These are phyloP conservation scores for Aspergillus fumigatus DNA, from an alignment of 2,329 filamentous ascomycete genomes.

Conservation along the genomic window DNA sequence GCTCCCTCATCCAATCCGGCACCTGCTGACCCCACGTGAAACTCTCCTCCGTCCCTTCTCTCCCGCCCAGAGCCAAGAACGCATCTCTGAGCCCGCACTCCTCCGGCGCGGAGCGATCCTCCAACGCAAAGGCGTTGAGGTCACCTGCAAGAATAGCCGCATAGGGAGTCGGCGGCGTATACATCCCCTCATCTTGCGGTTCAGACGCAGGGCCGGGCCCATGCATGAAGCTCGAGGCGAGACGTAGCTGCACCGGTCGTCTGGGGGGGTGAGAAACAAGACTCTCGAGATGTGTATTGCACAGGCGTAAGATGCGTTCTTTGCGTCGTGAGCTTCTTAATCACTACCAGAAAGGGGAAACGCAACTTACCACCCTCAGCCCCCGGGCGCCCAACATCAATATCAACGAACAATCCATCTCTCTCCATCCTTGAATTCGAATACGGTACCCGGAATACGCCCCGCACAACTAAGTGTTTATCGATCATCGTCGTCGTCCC, in stretches of 20 bases:
- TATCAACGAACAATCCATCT: conserved; percentile 54
- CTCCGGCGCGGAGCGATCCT: conserved; percentile 46
- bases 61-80: conserved; percentile 49
- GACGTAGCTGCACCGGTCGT: conserved; percentile 46
- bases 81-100: conserved; percentile 50
- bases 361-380: too few relatives aligned
- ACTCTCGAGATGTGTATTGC: conserved; percentile 57
- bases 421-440: conserved; percentile 47
- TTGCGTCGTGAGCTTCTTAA: background rate
- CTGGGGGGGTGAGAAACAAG: conserved; percentile 46
- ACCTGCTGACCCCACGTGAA: conserved; percentile 58
- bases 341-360: too few relatives aligned
- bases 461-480: conserved; percentile 39
- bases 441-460: conserved; percentile 51
- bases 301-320: conserved; percentile 42
- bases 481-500: conserved; percentile 53
- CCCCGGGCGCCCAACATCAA: conserved; percentile 16
- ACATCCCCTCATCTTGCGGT: background rate
- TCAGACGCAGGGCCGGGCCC: conserved; percentile 5
- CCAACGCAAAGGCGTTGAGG: conserved; percentile 55
- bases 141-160: conserved; percentile 51
- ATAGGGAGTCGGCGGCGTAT: conserved; percentile 25
- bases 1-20: conserved; percentile 34
- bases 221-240: conserved; percentile 44
- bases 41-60: conserved; percentile 48